A percentile compares a stretch with the other conserved stretches of the same genome.
Evolutionary conservation across 2,329 filamentous ascomycete genomes (phyloP).

Genomic region (Aspergillus unguis): DNA sequence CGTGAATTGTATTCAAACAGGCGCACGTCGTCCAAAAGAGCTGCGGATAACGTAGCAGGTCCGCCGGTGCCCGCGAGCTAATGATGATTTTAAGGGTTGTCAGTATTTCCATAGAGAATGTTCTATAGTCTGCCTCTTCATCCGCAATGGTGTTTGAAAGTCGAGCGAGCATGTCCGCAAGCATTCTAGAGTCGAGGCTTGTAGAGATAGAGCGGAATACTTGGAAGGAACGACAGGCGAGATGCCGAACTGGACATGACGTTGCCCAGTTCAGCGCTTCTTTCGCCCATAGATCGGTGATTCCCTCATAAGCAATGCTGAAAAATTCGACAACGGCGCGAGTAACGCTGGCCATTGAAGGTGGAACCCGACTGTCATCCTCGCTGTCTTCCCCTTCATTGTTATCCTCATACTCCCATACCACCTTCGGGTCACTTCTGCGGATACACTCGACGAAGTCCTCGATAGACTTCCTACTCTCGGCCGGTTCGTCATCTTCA

Average conservation of each 20-base stretch:
- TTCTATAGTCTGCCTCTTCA: constrained; percentile 88
- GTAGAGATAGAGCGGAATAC: constrained; percentile 93
- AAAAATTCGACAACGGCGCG: constrained; percentile 81
- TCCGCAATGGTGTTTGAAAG: constrained; percentile 97
- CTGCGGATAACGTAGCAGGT: constrained; percentile 85
- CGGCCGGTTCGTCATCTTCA: constrained; percentile 66
- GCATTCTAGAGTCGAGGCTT: constrained; percentile 85
- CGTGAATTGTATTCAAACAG: constrained; percentile 94
- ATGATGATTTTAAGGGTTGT: constrained; percentile 93
- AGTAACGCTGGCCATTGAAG: constrained; percentile 82
- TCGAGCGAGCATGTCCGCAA: constrained; percentile 92
- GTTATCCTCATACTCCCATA: constrained; percentile 93
- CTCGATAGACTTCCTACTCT: constrained; percentile 74
- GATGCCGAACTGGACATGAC: constrained; percentile 88
- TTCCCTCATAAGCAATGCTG: constrained; percentile 74
- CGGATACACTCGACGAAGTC: constrained; percentile 84
- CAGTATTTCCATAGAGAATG: constrained; percentile 96
- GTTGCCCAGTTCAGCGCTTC: constrained; percentile 93
- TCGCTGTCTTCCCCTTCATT: constrained; percentile 72
- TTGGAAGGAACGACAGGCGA: constrained; percentile 96
- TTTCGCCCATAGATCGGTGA: constrained; percentile 88
- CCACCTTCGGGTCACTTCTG: constrained; percentile 75
- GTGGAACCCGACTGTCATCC: constrained; percentile 74
- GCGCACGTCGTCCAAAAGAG: constrained; percentile 98
- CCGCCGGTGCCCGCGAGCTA: constrained; percentile 71